phyloP scores from a whole-genome alignment of 2,329 filamentous ascomycete species.

The Tolypocladium tundrense region DNA sequence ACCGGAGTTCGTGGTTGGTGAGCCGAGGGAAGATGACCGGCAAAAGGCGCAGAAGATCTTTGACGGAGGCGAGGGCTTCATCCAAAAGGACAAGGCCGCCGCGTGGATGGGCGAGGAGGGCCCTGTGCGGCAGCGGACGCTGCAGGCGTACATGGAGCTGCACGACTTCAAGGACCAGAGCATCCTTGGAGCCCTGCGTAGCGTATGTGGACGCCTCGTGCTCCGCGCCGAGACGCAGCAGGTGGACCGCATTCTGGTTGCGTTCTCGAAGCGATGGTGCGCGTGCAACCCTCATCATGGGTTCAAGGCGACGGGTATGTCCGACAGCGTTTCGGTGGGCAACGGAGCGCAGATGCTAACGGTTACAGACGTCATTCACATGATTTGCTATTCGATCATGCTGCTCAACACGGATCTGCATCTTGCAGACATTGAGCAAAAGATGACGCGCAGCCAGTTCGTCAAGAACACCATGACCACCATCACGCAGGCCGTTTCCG shows the following conservation, averaged over 20 bases:
- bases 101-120: constrained; percentile 79
- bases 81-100: constrained; percentile 69
- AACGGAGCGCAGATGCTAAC: constrained; percentile 15
- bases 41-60: constrained; percentile 75
- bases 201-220: constrained; percentile 70
- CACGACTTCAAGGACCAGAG: constrained; percentile 80
- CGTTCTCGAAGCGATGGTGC: constrained; percentile 85
- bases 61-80: constrained; percentile 73
- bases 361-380: constrained; percentile 76
- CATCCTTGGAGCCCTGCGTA: constrained; percentile 67
- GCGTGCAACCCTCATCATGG: constrained; percentile 86
- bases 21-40: constrained; percentile 58
- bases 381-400: constrained; percentile 92
- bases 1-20: constrained; percentile 46
- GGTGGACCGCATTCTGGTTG: constrained; percentile 85
- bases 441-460: constrained; percentile 93
- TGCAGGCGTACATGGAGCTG: constrained; percentile 79
- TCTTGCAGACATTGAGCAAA: constrained; percentile 85
- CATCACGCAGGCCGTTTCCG: constrained; percentile 64
- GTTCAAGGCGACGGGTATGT: constrained; percentile 76
- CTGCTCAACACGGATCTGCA: constrained; percentile 94
- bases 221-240: constrained; percentile 92
- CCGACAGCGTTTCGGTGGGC: neutral
- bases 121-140: constrained; percentile 43
- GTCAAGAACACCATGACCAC: constrained; percentile 94